These are phyloP conservation scores for Musa acuminata DNA, from an alignment of 176 grass and related monocot species.

Conservation along the genomic window DNA sequence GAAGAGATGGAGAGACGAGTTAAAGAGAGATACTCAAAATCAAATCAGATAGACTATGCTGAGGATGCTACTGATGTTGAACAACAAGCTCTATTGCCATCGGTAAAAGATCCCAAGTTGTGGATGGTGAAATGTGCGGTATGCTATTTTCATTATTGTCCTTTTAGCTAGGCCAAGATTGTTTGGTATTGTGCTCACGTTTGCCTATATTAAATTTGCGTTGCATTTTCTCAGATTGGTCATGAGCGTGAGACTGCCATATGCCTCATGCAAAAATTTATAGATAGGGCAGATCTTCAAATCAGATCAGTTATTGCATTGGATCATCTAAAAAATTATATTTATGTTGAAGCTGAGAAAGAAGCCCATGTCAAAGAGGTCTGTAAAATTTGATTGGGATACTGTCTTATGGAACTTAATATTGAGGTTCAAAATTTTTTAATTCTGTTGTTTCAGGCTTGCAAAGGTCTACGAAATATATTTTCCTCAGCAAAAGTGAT, in stretches of 20 bases:
- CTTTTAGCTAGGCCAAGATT: slow-evolving; percentile 10
- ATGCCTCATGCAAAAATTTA: slow-evolving; percentile 91
- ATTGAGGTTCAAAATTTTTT: background rate
- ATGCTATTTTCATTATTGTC: slow-evolving; percentile 12
- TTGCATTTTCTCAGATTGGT: slow-evolving; percentile 61
- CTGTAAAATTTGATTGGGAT: background rate
- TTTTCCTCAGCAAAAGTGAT: slow-evolving; percentile 76
- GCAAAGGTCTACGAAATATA: slow-evolving; percentile 82
- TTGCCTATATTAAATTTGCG: slow-evolving; percentile 23
- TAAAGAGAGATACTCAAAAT: slow-evolving; percentile 78
- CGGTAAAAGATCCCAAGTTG: slow-evolving; percentile 96
- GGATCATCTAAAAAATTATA: slow-evolving; percentile 96
- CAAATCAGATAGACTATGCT: slow-evolving; percentile 68
- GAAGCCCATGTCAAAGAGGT: slow-evolving; percentile 99
- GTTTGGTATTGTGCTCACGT: background rate
- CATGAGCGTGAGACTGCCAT: slow-evolving; percentile 80
- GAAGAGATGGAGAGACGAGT: slow-evolving; percentile 96
- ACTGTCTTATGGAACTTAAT: background rate
- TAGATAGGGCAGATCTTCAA: slow-evolving; percentile 68
- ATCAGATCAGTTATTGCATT: slow-evolving; percentile 77
- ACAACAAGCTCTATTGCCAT: slow-evolving; percentile 91
- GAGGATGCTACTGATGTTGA: slow-evolving; percentile 96
- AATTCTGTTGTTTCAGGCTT: slow-evolving; percentile 44
- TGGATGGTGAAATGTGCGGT: slow-evolving; percentile 99
- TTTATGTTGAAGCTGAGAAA: slow-evolving; percentile 96